These are phyloP conservation scores for Lactifluus piperatus DNA, from an alignment of 768 basidiomycete genomes.

Conservation along the genomic window DNA sequence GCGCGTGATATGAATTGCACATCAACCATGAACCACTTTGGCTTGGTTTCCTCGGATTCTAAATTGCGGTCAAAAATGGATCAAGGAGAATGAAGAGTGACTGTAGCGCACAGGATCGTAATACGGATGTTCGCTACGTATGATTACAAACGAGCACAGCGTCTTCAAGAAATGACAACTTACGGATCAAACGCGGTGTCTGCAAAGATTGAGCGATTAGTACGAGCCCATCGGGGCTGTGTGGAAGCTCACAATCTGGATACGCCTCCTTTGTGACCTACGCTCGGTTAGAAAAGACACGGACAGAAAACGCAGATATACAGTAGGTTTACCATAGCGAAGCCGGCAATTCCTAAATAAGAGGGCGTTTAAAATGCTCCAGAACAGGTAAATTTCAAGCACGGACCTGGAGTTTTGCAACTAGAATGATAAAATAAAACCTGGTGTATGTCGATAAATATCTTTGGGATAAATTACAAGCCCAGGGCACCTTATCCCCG, in stretches of 20 bases:
- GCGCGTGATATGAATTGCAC: slow-evolving; percentile 58
- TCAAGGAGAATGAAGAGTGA: not conserved
- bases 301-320: not conserved
- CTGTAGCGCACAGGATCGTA: slow-evolving; percentile 51
- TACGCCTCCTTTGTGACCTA: slow-evolving; percentile 76
- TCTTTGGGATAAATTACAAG: not conserved
- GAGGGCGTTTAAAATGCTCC: not conserved
- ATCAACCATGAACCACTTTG: slow-evolving; percentile 94
- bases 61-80: slow-evolving; percentile 3
- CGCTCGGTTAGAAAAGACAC: not conserved
- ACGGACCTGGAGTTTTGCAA: slow-evolving; percentile 68
- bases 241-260: slow-evolving; percentile 63
- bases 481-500: slow-evolving; percentile 54
- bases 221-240: not conserved
- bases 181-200: slow-evolving; percentile 89
- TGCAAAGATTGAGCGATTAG: slow-evolving; percentile 26
- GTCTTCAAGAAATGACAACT: slow-evolving; percentile 25
- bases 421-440: slow-evolving; percentile 85
- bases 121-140: slow-evolving; percentile 60
- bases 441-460: slow-evolving; percentile 28
- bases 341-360: slow-evolving; percentile 62
- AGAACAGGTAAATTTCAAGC: not conserved
- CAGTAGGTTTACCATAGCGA: slow-evolving; percentile 54
- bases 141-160: not conserved
- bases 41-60: slow-evolving; percentile 73